Evolutionary conservation across 306 rosid genomes (phyloP).

Genomic region (Vigna mungo): DNA sequence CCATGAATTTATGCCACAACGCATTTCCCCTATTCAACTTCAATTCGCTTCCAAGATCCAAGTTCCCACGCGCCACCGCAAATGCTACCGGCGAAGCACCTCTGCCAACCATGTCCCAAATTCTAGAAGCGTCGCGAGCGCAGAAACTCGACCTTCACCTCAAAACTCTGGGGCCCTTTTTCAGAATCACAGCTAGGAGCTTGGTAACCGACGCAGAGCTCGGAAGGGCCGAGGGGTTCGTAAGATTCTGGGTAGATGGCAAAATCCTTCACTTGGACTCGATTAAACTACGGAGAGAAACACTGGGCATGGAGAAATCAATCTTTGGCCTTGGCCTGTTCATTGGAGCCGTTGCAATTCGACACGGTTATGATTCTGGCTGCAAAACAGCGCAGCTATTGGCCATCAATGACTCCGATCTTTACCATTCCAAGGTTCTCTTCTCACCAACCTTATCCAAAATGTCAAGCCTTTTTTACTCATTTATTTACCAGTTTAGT

Average conservation of each 20-base stretch:
- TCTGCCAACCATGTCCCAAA: slow-evolving; percentile 76
- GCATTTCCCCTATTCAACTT: not conserved
- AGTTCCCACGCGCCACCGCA: not conserved
- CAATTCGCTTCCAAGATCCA: slow-evolving; percentile 32
- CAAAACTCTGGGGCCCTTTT: slow-evolving; percentile 84
- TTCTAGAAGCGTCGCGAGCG: slow-evolving; percentile 62
- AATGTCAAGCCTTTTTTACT: not conserved
- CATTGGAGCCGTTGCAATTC: slow-evolving; percentile 85
- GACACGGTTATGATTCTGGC: slow-evolving; percentile 77
- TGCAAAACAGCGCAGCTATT: slow-evolving; percentile 74
- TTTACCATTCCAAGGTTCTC: slow-evolving; percentile 82
- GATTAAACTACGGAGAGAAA: slow-evolving; percentile 70
- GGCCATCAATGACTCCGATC: slow-evolving; percentile 86
- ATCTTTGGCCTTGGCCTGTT: slow-evolving; percentile 90
- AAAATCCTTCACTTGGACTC: slow-evolving; percentile 89
- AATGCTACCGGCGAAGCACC: slow-evolving; percentile 24
- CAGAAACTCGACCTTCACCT: slow-evolving; percentile 77
- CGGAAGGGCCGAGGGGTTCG: slow-evolving; percentile 82
- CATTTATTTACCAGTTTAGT: no score
- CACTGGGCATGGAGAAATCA: slow-evolving; percentile 83
- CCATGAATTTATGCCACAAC: slow-evolving; percentile 28
- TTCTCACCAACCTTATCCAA: slow-evolving; percentile 40
- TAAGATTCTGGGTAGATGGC: slow-evolving; percentile 70
- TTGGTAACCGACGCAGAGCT: slow-evolving; percentile 60
- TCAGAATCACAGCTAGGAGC: slow-evolving; percentile 82